phyloP scores from a whole-genome alignment of 2,329 filamentous ascomycete species.

The Metarhizium anisopliae region DNA sequence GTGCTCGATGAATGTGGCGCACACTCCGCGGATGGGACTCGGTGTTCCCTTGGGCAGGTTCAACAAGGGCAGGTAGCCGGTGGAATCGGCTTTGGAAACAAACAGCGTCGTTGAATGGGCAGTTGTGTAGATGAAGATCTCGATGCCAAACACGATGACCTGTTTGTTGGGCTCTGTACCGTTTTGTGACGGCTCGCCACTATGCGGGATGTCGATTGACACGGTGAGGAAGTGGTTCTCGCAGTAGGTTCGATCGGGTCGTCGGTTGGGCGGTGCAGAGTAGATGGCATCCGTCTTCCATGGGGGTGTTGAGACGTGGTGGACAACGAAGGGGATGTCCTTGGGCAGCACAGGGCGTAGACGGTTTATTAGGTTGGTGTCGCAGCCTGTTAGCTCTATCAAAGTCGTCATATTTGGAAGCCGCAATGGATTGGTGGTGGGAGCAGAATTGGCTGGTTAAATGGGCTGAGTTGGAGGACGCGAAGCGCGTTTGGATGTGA shows the following conservation, averaged over 20 bases:
- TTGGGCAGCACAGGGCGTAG: constrained; percentile 37
- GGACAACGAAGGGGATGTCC: constrained; percentile 53
- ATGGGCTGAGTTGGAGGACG: not conserved
- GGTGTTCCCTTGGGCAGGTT: constrained; percentile 51
- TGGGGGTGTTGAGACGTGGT: constrained; percentile 83
- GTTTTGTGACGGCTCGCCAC: constrained; percentile 4
- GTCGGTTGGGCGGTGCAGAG: constrained; percentile 62
- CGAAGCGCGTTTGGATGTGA: not conserved
- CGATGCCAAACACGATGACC: constrained; percentile 73
- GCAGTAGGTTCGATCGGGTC: constrained; percentile 70
- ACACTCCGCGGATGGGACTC: constrained; percentile 68
- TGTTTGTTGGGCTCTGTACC: constrained; percentile 22
- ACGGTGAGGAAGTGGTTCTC: constrained; percentile 68
- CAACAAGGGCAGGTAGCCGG: constrained; percentile 69
- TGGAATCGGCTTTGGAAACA: constrained; percentile 94
- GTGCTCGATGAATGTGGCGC: constrained; percentile 66
- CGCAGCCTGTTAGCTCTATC: constrained; percentile 25
- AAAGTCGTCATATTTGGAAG: not conserved
- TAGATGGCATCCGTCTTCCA: constrained; percentile 67
- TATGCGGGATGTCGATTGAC: constrained; percentile 29
- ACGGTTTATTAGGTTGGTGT: not conserved
- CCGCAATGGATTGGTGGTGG: not conserved
- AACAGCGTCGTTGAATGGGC: constrained; percentile 77
- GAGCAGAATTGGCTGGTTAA: not conserved
- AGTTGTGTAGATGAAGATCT: constrained; percentile 81